A percentile compares a stretch with the other conserved stretches of the same genome.
Evolutionary conservation across 2,329 filamentous ascomycete genomes (phyloP).

Genomic region (Botrytis cinerea): DNA sequence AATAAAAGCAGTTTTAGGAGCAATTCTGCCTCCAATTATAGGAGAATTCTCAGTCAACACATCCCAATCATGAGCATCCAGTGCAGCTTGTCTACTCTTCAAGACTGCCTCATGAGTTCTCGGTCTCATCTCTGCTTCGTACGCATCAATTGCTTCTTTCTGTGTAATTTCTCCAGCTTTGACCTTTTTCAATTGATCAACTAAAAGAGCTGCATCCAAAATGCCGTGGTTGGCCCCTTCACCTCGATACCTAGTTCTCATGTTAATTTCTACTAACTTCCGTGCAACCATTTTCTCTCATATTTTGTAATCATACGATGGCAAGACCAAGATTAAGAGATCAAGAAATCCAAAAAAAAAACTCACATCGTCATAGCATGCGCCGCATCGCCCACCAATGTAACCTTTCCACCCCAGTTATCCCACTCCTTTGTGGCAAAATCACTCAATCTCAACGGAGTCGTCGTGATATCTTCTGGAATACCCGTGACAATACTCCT

Average conservation of each 20-base stretch:
- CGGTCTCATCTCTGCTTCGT: slow-evolving; percentile 49
- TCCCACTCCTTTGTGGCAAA: slow-evolving; percentile 42
- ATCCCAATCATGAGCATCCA: slow-evolving; percentile 56
- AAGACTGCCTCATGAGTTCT: slow-evolving; percentile 51
- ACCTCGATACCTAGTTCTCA: slow-evolving; percentile 46
- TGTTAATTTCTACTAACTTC: not conserved
- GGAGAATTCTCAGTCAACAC: slow-evolving; percentile 46
- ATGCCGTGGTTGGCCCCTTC: slow-evolving; percentile 61
- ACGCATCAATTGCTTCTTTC: slow-evolving; percentile 48
- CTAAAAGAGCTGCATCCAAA: slow-evolving; percentile 52
- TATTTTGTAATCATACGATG: not conserved
- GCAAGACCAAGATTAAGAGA: not conserved
- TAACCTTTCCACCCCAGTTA: slow-evolving; percentile 39
- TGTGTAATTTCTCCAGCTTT: slow-evolving; percentile 24
- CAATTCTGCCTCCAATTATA: slow-evolving; percentile 41
- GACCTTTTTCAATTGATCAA: slow-evolving; percentile 38
- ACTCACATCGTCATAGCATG: slow-evolving; percentile 42
- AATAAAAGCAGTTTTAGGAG: slow-evolving; percentile 13
- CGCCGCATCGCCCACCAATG: slow-evolving; percentile 41
- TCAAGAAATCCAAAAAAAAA: not conserved
- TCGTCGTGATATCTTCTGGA: slow-evolving; percentile 45
- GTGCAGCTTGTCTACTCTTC: slow-evolving; percentile 53
- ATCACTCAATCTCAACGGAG: slow-evolving; percentile 37
- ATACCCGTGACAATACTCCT: slow-evolving; percentile 48
- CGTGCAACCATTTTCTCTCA: not conserved